Base-by-base conservation (phyloP, 495 filamentous ascomycete genomes). In the Trypethelium eluteriae region DNA sequence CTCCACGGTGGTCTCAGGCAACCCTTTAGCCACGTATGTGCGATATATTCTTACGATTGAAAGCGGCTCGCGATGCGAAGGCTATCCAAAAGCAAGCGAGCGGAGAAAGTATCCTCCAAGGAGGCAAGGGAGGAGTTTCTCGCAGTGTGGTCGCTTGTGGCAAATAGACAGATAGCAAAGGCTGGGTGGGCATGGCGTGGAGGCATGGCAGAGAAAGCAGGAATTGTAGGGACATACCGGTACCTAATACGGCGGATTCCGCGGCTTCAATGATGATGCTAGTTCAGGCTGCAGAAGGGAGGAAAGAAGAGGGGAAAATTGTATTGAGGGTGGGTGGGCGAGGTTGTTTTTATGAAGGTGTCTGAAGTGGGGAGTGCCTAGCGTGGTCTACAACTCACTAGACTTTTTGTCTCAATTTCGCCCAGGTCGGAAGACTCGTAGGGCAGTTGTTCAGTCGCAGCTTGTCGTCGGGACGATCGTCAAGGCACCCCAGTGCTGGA, bases 281-380 rank as follows among this genome's bases (percentile, higher is more conserved):
- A 53, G 25, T 53, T 9, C 10, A 53, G 49, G 49, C 49, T n/a
- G 16, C 12, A 18, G 49, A 53, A n/a, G n/a, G 12, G 49, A 53
- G 49, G 49, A 53, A 53, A 53, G 49, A 18, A 53, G 49, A 53
- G 49, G 49, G 16, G 16, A 25, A 16, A 14, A n/a, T 9, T 1
- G 49, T 53, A n/a, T 5, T 53, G 49, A 25, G 49, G 41, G 49
- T 16, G 49, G n/a, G 49, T n/a, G 49, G 49, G 49, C 41, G 14
- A 53, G 10, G 11, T 9, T 14, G n/a, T 53, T 53, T 53, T 53
- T 53, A 53, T 53, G 49, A 53, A 53, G 49, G 49, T n/a, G 12
- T 53, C 49, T 53, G 49, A 53, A n/a, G 49, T 53, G 49, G 49
- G 49, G 49, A 53, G 49, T 44, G 49, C 49, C 49, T 53, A 53